Percentiles rank a stretch among this genome's conserved stretches.
These are phyloP conservation scores for Cardamine chenopodiifolia DNA, from an alignment of 345 rosid species.

Conservation along the genomic window DNA sequence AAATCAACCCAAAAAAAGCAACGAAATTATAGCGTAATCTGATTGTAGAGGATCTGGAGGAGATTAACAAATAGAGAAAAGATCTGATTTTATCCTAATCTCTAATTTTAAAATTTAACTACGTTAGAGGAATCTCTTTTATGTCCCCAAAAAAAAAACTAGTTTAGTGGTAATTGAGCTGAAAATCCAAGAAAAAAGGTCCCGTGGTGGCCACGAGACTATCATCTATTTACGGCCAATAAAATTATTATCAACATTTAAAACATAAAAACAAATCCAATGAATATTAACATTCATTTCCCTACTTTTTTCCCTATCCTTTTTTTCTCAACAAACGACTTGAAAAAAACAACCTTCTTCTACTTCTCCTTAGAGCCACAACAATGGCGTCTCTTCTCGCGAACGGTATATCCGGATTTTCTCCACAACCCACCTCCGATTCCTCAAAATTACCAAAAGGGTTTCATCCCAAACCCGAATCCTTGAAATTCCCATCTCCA, in stretches of 20 bases:
- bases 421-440: conserved; percentile 42
- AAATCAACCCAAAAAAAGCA: too few relatives aligned
- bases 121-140: too few relatives aligned
- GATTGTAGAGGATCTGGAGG: too few relatives aligned
- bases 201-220: conserved; percentile 34
- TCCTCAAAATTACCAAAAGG: conserved; percentile 40
- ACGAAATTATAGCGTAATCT: too few relatives aligned
- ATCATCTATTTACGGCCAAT: conserved; percentile 20
- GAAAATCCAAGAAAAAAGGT: not conserved
- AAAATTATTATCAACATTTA: conserved; percentile 4
- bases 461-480: conserved; percentile 45
- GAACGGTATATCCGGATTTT: conserved; percentile 50
- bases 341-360: conserved; percentile 1
- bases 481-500: conserved; percentile 35
- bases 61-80: too few relatives aligned
- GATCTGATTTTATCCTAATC: too few relatives aligned
- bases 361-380: conserved; percentile 37
- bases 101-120: too few relatives aligned
- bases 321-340: conserved; percentile 18
- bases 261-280: not conserved
- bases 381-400: conserved; percentile 53
- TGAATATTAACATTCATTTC: not conserved
- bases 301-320: not conserved
- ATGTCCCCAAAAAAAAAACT: too few relatives aligned
- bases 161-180: not conserved